Percentiles rank a stretch among this genome's conserved stretches.
Evolutionary conservation across 371 early-diverging fungal genomes (phyloP).

Genomic region (Zancudomyces culisetae): DNA sequence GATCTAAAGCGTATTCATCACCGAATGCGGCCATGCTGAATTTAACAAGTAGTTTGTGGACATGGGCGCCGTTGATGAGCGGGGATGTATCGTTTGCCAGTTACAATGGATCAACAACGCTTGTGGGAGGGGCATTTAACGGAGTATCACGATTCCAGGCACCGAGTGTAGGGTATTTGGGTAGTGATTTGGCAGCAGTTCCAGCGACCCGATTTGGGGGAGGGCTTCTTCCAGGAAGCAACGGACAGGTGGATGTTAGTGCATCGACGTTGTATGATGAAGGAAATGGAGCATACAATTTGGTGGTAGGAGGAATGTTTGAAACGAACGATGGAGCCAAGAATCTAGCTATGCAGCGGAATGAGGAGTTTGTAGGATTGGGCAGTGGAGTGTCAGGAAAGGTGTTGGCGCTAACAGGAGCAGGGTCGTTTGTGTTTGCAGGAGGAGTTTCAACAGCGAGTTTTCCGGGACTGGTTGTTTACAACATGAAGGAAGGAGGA

Average conservation of each 20-base stretch:
- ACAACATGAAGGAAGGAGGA: constrained; percentile 16
- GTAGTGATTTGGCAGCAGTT: constrained; percentile 6
- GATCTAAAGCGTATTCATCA: constrained; percentile 1
- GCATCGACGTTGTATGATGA: constrained; percentile 19
- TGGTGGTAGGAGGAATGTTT: constrained; percentile 23
- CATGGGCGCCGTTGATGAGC: constrained; percentile 12
- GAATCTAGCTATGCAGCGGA: constrained; percentile 16
- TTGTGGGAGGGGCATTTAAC: constrained; percentile 11
- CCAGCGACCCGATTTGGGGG: constrained; percentile 9
- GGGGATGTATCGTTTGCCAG: constrained; percentile 9
- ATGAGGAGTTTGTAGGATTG: constrained; percentile 13
- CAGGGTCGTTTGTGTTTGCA: constrained; percentile 21
- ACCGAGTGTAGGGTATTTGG: constrained; percentile 11
- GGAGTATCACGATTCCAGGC: constrained; percentile 16
- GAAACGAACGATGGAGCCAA: constrained; percentile 8
- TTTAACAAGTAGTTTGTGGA: constrained; percentile 9
- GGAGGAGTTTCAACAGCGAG: constrained; percentile 15
- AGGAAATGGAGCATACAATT: constrained; percentile 10
- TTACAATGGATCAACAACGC: constrained; percentile 1
- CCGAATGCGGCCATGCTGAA: constrained; percentile 16
- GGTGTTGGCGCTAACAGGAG: constrained; percentile 17
- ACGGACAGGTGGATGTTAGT: constrained; percentile 10
- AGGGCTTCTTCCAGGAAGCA: constrained; percentile 7
- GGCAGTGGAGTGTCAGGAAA: constrained; percentile 14
- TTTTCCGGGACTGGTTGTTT: constrained; percentile 17